Evolutionary conservation across 2,329 filamentous ascomycete species (phyloP).

Genomic region (Nemania sp.): DNA sequence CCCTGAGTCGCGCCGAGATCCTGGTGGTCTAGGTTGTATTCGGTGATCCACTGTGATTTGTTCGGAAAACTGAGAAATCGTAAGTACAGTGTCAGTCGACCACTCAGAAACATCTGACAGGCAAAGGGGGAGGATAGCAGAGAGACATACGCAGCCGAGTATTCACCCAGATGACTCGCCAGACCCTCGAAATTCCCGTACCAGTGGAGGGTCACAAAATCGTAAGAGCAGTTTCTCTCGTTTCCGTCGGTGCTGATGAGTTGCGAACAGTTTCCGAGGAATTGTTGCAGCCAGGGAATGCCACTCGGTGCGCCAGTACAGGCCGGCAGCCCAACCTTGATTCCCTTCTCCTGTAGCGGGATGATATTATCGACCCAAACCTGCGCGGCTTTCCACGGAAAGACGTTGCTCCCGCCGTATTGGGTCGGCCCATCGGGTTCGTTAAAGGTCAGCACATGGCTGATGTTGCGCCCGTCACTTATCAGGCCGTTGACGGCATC

Average conservation of each 20-base stretch:
- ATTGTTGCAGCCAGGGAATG: conserved; percentile 69
- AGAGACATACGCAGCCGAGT: conserved; percentile 48
- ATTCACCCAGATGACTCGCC: conserved; percentile 67
- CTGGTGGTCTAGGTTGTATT: conserved; percentile 68
- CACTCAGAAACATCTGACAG: neutral
- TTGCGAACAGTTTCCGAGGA: conserved; percentile 65
- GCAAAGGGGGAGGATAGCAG: neutral
- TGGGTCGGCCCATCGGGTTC: conserved; percentile 67
- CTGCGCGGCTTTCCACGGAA: conserved; percentile 63
- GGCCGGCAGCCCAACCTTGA: conserved; percentile 72
- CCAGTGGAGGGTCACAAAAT: conserved; percentile 69
- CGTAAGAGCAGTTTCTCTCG: conserved; percentile 61
- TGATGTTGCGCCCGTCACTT: conserved; percentile 59
- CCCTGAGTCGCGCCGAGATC: conserved; percentile 60
- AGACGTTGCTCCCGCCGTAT: conserved; percentile 66
- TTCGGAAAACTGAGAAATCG: conserved; percentile 56
- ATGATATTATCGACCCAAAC: conserved; percentile 74
- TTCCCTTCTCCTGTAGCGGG: conserved; percentile 65
- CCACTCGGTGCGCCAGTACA: conserved; percentile 66
- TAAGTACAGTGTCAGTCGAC: neutral
- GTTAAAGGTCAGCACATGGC: conserved; percentile 76
- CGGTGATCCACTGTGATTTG: conserved; percentile 75
- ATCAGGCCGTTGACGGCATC: conserved; percentile 61
- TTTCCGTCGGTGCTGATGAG: conserved; percentile 53
- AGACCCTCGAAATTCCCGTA: conserved; percentile 72